These are phyloP conservation scores for Luffa acutangula DNA, from an alignment of 306 rosid species.

Conservation along the genomic window DNA sequence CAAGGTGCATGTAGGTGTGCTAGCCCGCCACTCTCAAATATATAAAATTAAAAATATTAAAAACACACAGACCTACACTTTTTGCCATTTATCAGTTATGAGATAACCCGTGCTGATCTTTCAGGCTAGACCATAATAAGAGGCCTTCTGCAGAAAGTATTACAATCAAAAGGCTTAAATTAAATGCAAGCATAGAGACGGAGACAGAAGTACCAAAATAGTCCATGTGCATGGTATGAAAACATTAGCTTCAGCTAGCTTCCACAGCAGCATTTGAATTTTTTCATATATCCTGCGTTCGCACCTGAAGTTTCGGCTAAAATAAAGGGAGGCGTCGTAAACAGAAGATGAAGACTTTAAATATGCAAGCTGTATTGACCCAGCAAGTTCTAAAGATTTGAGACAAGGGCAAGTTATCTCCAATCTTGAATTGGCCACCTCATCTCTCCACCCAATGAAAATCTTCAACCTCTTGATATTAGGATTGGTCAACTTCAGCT, in stretches of 20 bases:
- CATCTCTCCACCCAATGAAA: background rate
- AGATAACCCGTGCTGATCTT: background rate
- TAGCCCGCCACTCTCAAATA: background rate
- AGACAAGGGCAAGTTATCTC: background rate
- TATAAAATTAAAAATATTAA: background rate
- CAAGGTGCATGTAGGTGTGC: background rate
- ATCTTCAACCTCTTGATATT: constrained; percentile 2
- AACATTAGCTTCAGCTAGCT: background rate
- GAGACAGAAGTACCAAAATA: background rate
- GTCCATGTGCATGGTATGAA: constrained; percentile 11
- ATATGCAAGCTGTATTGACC: background rate
- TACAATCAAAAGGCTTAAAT: background rate
- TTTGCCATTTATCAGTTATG: background rate
- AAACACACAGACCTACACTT: background rate
- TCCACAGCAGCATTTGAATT: background rate
- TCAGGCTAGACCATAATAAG: background rate
- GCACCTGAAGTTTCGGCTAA: background rate
- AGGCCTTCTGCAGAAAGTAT: background rate
- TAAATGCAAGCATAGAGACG: background rate
- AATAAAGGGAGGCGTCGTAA: background rate
- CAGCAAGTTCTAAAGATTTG: background rate
- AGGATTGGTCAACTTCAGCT: background rate
- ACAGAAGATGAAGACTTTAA: background rate
- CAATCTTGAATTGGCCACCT: background rate
- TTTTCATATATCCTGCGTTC: background rate